Evolutionary conservation across 345 rosid genomes (phyloP), one percentile per base, ranked within the genome.

Genomic region (Heritiera fomes): DNA sequence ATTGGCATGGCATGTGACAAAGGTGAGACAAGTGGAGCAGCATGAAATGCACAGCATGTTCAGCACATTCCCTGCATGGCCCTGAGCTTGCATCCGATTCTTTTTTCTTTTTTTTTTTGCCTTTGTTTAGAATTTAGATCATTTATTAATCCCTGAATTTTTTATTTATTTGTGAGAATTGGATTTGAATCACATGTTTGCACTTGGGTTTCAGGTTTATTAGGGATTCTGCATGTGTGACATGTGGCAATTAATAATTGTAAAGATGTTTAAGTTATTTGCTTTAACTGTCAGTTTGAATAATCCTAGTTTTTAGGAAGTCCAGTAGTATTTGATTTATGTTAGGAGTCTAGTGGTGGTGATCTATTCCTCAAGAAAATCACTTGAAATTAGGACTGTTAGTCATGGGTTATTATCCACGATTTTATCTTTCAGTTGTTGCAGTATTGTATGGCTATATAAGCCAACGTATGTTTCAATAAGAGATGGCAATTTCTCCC

Each of bases 31-130:
- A 87, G 87, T 82, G 82, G 75, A 66, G 88, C 91, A 83, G 82
- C 85, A 84, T 82, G 58, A 64, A 80, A 47, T 86, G 84, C 82
- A 87, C 87, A 82, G 43, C 90, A 88, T 88, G 88, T 88, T 84
- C 90, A 81, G 80, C 92, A 88, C 89, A 91, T 89, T 91, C 91
- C 90, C 88, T 82, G 87, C 91, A 83, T 81, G 49, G 34, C 46
- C 17, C 84, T 77, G 73, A 52, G 13, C 78, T 18, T 18, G 40
- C 60, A 7, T 20, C 7, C 15, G 20, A 50, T 32, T 41, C 32
- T 20, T 11, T 30, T 15, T 58, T 28, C 28, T 7, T 49, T 0
- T 3, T 53, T 8, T 0, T 52, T 32, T 69, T 71, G 20, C 41
- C 14, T 71, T 71, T 32, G 75, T 6, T 50, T 52, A 32, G 15